Percentiles rank a stretch among this genome's conserved stretches.
These are phyloP conservation scores for Neofusicoccum parvum DNA, from an alignment of 2,329 filamentous ascomycete genomes.

Conservation along the genomic window DNA sequence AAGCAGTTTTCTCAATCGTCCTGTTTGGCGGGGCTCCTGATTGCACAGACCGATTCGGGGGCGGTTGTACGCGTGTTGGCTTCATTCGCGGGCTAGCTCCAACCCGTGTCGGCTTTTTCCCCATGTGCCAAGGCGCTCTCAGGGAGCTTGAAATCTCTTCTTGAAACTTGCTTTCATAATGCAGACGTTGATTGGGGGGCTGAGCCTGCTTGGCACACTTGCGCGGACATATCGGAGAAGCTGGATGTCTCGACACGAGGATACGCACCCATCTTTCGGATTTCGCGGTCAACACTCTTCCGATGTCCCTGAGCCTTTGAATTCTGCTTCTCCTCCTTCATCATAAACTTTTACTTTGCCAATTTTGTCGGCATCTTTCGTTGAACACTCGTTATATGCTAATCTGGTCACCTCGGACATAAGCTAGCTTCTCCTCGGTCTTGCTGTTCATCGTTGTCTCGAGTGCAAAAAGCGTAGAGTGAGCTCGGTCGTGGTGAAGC, in stretches of 20 bases:
- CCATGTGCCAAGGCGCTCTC: neutral
- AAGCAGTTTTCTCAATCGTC: conserved; percentile 1
- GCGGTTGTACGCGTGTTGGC: neutral
- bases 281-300: too few species aligned
- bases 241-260: too few species aligned
- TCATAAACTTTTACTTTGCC: neutral
- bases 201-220: neutral
- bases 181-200: neutral
- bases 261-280: neutral
- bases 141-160: neutral
- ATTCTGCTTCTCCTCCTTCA: neutral
- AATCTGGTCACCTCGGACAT: neutral
- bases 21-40: neutral
- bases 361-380: neutral
- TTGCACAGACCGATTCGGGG: neutral
- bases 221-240: neutral
- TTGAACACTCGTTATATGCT: too few species aligned
- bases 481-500: too few species aligned
- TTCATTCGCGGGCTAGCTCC: neutral
- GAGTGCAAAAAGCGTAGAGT: too few species aligned
- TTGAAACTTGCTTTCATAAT: neutral
- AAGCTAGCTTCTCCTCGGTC: neutral
- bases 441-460: too few species aligned
- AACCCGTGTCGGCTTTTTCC: neutral
- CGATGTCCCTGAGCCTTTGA: neutral